These are phyloP conservation scores for Geotrichum fermentans DNA, from an alignment of 1,139 yeast genomes.

Conservation along the genomic window DNA sequence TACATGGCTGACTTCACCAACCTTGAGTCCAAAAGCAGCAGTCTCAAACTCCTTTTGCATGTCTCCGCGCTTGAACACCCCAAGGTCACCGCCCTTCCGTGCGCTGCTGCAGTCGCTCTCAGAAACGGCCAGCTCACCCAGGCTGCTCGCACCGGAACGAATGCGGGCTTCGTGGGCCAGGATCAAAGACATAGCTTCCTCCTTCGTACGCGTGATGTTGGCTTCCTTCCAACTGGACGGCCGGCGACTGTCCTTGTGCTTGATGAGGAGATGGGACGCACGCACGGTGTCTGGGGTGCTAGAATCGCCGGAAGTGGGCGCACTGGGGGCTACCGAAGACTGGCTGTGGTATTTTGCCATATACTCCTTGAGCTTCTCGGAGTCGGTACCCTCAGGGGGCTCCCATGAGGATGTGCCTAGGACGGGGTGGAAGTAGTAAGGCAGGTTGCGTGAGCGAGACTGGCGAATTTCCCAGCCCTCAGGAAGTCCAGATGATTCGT, in stretches of 20 bases:
- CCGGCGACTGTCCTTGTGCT: slow-evolving; percentile 77
- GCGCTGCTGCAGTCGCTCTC: slow-evolving; percentile 91
- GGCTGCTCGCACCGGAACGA: slow-evolving; percentile 61
- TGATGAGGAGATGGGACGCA: slow-evolving; percentile 70
- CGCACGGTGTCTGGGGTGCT: slow-evolving; percentile 54
- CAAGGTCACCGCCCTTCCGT: slow-evolving; percentile 85
- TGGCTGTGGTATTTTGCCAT: slow-evolving; percentile 39
- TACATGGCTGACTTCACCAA: slow-evolving; percentile 78
- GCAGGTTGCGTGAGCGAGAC: slow-evolving; percentile 77
- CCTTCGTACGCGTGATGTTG: slow-evolving; percentile 69
- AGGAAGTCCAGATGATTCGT: slow-evolving; percentile 64
- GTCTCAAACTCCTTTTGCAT: slow-evolving; percentile 95
- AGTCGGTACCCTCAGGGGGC: slow-evolving; percentile 80
- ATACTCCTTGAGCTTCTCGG: slow-evolving; percentile 54
- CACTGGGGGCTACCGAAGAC: slow-evolving; percentile 22
- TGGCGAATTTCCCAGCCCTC: slow-evolving; percentile 75
- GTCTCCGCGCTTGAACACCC: slow-evolving; percentile 79
- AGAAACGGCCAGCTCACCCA: slow-evolving; percentile 68
- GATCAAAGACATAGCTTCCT: slow-evolving; percentile 70
- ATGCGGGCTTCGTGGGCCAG: slow-evolving; percentile 57
- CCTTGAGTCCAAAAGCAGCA: slow-evolving; percentile 73
- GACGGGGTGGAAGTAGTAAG: slow-evolving; percentile 69
- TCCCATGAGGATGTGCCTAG: slow-evolving; percentile 84
- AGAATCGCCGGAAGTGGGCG: slow-evolving; percentile 17
- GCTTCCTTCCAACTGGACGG: slow-evolving; percentile 90